Percentiles rank a stretch among this genome's conserved stretches.
phyloP scores from a whole-genome alignment of 371 early-diverging fungal genomes.

The Chytridiales sp. region DNA sequence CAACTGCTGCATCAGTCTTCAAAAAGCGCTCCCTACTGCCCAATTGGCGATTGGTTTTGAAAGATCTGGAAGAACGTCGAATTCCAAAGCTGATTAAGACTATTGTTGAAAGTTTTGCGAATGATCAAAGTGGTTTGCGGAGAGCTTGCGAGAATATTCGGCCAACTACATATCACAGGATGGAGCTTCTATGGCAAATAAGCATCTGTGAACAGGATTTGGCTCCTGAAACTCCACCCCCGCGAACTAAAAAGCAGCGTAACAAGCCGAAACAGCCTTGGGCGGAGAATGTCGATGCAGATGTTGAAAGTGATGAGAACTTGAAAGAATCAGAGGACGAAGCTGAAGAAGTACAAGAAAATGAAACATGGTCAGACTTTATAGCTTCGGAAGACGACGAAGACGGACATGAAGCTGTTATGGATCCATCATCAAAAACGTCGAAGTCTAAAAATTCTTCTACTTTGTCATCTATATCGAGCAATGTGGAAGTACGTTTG shows the following conservation, averaged over 20 bases:
- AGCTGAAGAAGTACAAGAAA: neutral
- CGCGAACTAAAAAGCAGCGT: neutral
- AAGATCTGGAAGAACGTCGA: neutral
- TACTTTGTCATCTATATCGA: too few relatives aligned
- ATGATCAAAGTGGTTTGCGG: too few relatives aligned
- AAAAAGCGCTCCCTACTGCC: neutral
- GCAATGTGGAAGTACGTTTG: too few relatives aligned
- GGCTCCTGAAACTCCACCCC: neutral
- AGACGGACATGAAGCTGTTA: too few relatives aligned
- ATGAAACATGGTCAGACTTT: slow-evolving; percentile 30
- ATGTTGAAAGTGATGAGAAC: slow-evolving; percentile 1
- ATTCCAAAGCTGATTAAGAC: slow-evolving; percentile 10
- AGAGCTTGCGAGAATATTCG: slow-evolving; percentile 24
- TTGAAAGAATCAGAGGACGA: too few relatives aligned
- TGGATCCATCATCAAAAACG: too few relatives aligned
- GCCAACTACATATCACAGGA: slow-evolving; percentile 9
- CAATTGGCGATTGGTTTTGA: slow-evolving; percentile 16
- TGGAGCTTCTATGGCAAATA: slow-evolving; percentile 21
- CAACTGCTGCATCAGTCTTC: too few relatives aligned
- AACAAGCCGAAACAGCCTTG: neutral
- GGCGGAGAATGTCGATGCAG: neutral
- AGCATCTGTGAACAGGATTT: neutral
- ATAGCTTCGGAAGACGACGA: slow-evolving; percentile 25
- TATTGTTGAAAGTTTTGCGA: slow-evolving; percentile 3
- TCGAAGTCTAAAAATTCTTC: too few relatives aligned